phyloP scores from a whole-genome alignment of 148 eudicot species.

The Arctostaphylos glauca region DNA sequence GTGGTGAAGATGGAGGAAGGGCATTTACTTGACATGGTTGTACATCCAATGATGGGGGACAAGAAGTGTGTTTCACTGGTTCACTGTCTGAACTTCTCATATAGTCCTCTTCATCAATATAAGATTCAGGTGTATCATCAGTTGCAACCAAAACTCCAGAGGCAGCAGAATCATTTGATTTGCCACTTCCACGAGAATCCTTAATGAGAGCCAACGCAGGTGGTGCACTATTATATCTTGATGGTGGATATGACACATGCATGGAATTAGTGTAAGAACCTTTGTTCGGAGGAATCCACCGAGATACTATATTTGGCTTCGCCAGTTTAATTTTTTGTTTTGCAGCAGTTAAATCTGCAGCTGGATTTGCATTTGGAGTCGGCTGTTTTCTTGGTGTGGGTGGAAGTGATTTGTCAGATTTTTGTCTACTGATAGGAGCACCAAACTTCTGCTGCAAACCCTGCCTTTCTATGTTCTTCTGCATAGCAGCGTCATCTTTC shows the following conservation, averaged over 20 bases:
- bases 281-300: constrained; percentile 85
- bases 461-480: constrained; percentile 46
- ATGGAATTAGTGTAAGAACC: constrained; percentile 74
- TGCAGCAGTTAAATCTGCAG: constrained; percentile 44
- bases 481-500: constrained; percentile 29
- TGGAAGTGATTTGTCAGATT: constrained; percentile 43
- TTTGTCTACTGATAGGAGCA: constrained; percentile 49
- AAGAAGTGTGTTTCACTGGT: constrained; percentile 19
- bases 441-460: constrained; percentile 42
- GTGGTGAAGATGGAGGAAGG: constrained; percentile 13
- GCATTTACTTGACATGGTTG: constrained; percentile 18
- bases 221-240: constrained; percentile 68
- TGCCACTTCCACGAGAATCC: constrained; percentile 44
- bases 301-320: constrained; percentile 67
- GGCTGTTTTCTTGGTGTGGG: constrained; percentile 49
- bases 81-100: constrained; percentile 16
- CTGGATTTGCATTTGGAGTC: constrained; percentile 47
- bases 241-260: constrained; percentile 77
- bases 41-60: constrained; percentile 22
- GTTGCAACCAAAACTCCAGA: constrained; percentile 12
- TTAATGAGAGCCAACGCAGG: constrained; percentile 46
- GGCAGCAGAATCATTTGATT: constrained; percentile 38
- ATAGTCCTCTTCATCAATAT: constrained; percentile 24
- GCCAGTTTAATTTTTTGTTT: constrained; percentile 45
- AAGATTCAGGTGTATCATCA: constrained; percentile 17